Conservation (phyloP, 306 rosid genomes). For the Delonix regia region DNA sequence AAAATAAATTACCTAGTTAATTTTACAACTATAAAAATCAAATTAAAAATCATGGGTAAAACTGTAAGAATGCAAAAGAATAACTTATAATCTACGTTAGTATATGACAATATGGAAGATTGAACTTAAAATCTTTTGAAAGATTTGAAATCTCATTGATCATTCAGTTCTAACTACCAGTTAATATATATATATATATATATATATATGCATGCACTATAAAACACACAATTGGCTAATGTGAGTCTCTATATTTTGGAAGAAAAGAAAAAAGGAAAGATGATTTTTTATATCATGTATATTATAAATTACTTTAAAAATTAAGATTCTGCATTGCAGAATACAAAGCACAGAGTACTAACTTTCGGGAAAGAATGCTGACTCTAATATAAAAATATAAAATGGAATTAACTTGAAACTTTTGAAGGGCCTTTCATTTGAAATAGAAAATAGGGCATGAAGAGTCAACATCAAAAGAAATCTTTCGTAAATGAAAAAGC, state of each 20-base stretch:
- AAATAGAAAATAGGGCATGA: slow-evolving; percentile 21
- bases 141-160: too few species aligned
- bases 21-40: too few species aligned
- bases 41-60: too few species aligned
- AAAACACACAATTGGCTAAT: too few species aligned
- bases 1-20: too few species aligned
- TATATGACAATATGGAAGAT: too few species aligned
- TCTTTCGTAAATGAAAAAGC: slow-evolving; percentile 19
- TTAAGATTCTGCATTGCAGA: not conserved
- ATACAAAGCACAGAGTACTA: slow-evolving; percentile 6
- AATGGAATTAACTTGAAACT: not conserved
- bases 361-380: slow-evolving; percentile 19
- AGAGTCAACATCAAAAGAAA: slow-evolving; percentile 31
- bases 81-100: too few species aligned
- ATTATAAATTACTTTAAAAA: not conserved
- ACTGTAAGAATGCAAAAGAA: too few species aligned
- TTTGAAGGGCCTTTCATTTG: slow-evolving; percentile 14
- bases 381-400: not conserved
- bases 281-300: not conserved
- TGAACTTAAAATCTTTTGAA: too few species aligned
- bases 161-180: too few species aligned
- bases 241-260: not conserved
- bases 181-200: too few species aligned
- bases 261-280: not conserved
- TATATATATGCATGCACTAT: too few species aligned